Conservation (phyloP, 2,329 filamentous ascomycete species). For the Fusarium avenaceum region DNA sequence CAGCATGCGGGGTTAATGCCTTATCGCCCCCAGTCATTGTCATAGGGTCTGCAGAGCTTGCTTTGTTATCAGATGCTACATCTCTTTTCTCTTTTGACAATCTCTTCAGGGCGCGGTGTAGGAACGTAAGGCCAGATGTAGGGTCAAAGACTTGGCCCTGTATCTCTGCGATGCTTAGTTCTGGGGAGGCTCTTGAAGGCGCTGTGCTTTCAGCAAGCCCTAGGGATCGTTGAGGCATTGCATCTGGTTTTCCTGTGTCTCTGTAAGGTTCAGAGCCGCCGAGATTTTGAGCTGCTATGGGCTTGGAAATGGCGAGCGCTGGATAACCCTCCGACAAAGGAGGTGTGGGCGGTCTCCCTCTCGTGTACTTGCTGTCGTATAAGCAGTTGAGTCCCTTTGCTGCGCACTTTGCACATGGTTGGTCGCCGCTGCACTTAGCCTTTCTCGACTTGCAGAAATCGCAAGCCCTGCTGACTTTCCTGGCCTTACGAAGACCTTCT, state of each 20-base stretch:
- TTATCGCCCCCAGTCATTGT: background rate
- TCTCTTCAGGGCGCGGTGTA: conserved; percentile 1
- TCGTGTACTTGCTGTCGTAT: conserved; percentile 53
- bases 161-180: conserved; percentile 2
- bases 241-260: background rate
- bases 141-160: conserved; percentile 7
- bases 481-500: background rate
- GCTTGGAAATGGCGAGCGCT: too few species aligned
- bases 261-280: background rate
- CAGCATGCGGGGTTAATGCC: background rate
- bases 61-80: background rate
- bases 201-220: background rate
- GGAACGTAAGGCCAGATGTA: background rate
- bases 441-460: conserved; percentile 51
- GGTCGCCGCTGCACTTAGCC: conserved; percentile 49
- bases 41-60: background rate
- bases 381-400: conserved; percentile 47
- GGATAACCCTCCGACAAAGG: conserved; percentile 28
- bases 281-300: too few species aligned
- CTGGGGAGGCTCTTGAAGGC: background rate
- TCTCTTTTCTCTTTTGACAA: background rate
- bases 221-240: background rate
- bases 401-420: conserved; percentile 52
- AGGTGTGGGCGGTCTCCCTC: conserved; percentile 54
- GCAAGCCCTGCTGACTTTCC: conserved; percentile 53